Conservation (phyloP, 768 basidiomycete genomes). For the Suillus hirtellus region DNA sequence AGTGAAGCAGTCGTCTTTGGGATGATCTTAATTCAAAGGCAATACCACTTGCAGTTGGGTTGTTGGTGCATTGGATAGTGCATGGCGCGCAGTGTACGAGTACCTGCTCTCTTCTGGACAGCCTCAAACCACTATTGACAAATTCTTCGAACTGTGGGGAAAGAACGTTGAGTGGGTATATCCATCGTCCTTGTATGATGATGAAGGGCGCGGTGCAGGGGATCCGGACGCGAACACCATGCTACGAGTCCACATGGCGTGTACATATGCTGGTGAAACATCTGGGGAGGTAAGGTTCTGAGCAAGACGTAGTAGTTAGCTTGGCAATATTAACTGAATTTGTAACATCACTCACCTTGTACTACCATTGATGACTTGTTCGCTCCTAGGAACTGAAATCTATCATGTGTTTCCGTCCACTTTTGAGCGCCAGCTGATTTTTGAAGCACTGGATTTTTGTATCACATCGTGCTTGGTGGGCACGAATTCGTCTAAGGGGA, state of each 20-base stretch:
- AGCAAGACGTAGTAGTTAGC: background rate
- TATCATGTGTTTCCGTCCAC: background rate
- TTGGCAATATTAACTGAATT: background rate
- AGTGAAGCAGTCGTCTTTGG: background rate
- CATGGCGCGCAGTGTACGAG: slow-evolving; percentile 35
- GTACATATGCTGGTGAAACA: slow-evolving; percentile 1
- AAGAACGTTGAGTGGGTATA: slow-evolving; percentile 31
- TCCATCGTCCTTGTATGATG: slow-evolving; percentile 1
- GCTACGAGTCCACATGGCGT: slow-evolving; percentile 1
- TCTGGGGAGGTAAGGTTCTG: slow-evolving; percentile 2
- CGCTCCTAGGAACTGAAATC: background rate
- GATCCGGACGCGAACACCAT: background rate
- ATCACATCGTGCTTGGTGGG: background rate
- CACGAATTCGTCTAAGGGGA: no score
- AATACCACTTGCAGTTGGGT: slow-evolving; percentile 33
- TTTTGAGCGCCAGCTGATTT: background rate
- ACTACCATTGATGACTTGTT: background rate
- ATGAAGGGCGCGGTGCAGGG: background rate
- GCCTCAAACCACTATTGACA: background rate
- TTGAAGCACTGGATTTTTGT: background rate
- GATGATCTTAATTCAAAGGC: background rate
- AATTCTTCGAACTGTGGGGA: slow-evolving; percentile 33
- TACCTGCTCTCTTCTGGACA: slow-evolving; percentile 22
- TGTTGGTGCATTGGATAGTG: slow-evolving; percentile 40
- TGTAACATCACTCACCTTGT: background rate